Conservation (phyloP, 2,329 filamentous ascomycete species). For the Pseudomassariella vexata region DNA sequence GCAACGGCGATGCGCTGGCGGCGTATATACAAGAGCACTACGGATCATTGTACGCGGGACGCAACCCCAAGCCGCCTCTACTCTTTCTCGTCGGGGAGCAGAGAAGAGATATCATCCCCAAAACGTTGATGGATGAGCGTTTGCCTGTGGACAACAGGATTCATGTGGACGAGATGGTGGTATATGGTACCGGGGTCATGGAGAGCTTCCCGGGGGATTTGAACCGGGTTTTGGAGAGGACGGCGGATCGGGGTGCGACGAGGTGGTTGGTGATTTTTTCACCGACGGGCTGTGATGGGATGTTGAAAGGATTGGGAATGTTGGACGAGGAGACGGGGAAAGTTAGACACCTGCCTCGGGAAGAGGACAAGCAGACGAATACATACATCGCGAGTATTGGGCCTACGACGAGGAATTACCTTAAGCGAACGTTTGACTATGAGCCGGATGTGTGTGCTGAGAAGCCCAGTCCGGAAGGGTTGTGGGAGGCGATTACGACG, state of each 20-base stretch:
- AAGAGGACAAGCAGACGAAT: slow-evolving; percentile 25
- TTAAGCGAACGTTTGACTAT: slow-evolving; percentile 59
- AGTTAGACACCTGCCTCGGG: slow-evolving; percentile 15
- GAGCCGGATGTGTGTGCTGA: slow-evolving; percentile 75
- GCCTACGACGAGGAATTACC: slow-evolving; percentile 78
- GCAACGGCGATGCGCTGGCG: slow-evolving; percentile 77
- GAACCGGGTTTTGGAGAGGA: slow-evolving; percentile 38
- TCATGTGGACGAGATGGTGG: slow-evolving; percentile 68
- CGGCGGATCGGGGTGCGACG: slow-evolving; percentile 25
- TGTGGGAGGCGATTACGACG: slow-evolving; percentile 60
- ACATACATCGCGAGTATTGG: slow-evolving; percentile 83
- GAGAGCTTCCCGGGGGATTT: slow-evolving; percentile 70
- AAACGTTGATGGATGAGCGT: slow-evolving; percentile 57
- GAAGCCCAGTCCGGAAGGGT: slow-evolving; percentile 74
- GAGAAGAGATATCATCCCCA: slow-evolving; percentile 83
- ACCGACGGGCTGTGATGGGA: slow-evolving; percentile 57
- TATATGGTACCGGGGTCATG: slow-evolving; percentile 85
- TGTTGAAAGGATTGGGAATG: slow-evolving; percentile 48
- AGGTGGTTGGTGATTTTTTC: slow-evolving; percentile 77
- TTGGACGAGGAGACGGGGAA: slow-evolving; percentile 41
- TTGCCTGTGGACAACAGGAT: slow-evolving; percentile 50
- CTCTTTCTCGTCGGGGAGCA: slow-evolving; percentile 90
- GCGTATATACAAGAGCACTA: slow-evolving; percentile 77
- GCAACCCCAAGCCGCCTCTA: slow-evolving; percentile 51
- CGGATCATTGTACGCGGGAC: slow-evolving; percentile 40